phyloP scores from a whole-genome alignment of 305 asterid genomes.

The Fraxinus platypoda region DNA sequence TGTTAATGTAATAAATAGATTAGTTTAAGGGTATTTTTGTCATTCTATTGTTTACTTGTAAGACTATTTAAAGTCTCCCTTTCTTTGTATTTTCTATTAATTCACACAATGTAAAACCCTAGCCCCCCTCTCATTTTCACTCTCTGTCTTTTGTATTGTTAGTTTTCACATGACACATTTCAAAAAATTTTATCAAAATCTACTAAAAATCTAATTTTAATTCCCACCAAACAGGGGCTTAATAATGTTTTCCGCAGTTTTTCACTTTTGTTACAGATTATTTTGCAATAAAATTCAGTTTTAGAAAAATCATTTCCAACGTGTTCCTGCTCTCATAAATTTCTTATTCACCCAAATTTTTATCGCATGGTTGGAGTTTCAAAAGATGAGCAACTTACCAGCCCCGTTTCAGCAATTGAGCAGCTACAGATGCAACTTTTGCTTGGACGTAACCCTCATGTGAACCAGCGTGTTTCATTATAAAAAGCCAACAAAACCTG shows the following conservation, averaged over 20 bases:
- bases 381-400: slow-evolving; percentile 58
- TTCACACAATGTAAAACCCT: too few relatives aligned
- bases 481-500: slow-evolving; percentile 80
- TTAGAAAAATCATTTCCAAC: neutral
- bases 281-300: neutral
- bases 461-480: slow-evolving; percentile 68
- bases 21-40: too few relatives aligned
- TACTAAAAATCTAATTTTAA: too few relatives aligned
- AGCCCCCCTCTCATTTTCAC: too few relatives aligned
- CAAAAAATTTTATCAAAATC: too few relatives aligned
- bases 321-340: neutral
- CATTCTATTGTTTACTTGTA: too few relatives aligned
- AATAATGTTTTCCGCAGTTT: neutral
- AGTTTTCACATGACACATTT: too few relatives aligned
- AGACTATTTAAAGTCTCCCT: too few relatives aligned
- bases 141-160: too few relatives aligned
- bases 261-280: neutral
- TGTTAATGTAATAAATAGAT: too few relatives aligned
- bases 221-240: too few relatives aligned
- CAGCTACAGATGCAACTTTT: slow-evolving; percentile 88
- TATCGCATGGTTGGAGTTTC: slow-evolving; percentile 15
- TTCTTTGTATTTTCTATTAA: too few relatives aligned
- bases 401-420: slow-evolving; percentile 92
- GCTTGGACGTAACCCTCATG: slow-evolving; percentile 77
- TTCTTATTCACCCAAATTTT: slow-evolving; percentile 1